Evolutionary conservation across 73 alveolate species (phyloP), one percentile per base, ranked within the genome.

Genomic region (Paramecium bursaria): DNA sequence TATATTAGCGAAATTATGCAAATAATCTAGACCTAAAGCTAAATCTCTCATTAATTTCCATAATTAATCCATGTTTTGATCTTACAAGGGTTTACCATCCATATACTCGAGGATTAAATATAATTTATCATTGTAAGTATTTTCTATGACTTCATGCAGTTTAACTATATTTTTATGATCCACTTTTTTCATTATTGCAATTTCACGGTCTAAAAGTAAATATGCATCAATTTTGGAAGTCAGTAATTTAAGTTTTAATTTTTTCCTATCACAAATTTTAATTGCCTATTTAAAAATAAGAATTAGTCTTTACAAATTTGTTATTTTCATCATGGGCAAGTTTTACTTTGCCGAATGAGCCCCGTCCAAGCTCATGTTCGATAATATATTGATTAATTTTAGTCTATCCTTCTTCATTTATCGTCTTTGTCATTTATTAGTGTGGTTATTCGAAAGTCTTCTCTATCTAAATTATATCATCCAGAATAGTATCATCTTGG

Each of bases 61-160:
- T 11, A 79, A 42, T 9, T 46, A 39, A 26, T 44, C 52, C 33
- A 74, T 76, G 21, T 86, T 46, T 15, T 26, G 31, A 4, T 79
- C 30, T 48, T 44, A 75, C 2, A 94, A 30, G 0, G 96, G 75
- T 33, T 93, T 91, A 15, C 91, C 79, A 46, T 86, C 86, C 74
- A 90, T 88, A 60, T 87, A 90, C 35, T 94, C 96, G 75, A 86
- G 74, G 31, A 94, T 86, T n/a, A 91, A 77, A 50, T 90, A 94
- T 13, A 91, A 90, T 50, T 93, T 92, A 51, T 92, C 91, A 9
- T 54, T 75, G 22, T 77, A 57, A 3, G 89, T 88, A 50, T 92
- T 92, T 50, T 94, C 98, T n/a, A 94, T 50, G 0, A 91, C 94
- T 52, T 94, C 98, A 60, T 48, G 46, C 9, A 94, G 86, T 42